Percentiles rank a stretch among this genome's conserved stretches.
phyloP scores from a whole-genome alignment of 495 filamentous ascomycete species.

The Daldinia caldariorum region DNA sequence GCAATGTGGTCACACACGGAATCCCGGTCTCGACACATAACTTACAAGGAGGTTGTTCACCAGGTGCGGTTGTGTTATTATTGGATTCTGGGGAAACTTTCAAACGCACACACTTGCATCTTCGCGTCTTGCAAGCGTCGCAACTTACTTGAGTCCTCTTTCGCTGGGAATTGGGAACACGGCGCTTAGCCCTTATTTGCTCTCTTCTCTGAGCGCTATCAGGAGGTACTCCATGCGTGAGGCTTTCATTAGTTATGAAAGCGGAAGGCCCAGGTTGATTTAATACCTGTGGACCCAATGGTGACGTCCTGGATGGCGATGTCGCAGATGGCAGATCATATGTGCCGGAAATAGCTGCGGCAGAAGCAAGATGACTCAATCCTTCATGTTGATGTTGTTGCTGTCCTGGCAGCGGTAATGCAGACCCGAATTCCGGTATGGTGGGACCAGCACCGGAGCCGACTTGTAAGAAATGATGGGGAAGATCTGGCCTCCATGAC shows the following conservation, averaged over 20 bases:
- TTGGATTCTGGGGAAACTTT: conserved; percentile 18
- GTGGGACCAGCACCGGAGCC: background rate
- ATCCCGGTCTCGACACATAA: conserved; percentile 54
- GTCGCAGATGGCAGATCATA: conserved; percentile 14
- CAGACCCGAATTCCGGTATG: background rate
- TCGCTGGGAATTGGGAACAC: conserved; percentile 50
- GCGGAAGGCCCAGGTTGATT: conserved; percentile 28
- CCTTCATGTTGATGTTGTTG: conserved; percentile 5
- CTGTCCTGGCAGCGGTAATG: background rate
- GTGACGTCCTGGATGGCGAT: conserved; percentile 2
- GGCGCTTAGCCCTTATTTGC: conserved; percentile 35
- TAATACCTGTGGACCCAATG: background rate
- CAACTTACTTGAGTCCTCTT: conserved; percentile 51
- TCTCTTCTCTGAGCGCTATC: conserved; percentile 26
- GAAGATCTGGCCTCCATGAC: conserved; percentile 30
- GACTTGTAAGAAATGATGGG: conserved; percentile 31
- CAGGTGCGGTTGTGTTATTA: conserved; percentile 36
- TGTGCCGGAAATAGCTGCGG: conserved; percentile 32
- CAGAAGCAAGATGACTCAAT: conserved; percentile 32
- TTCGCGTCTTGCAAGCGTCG: conserved; percentile 52
- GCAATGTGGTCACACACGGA: conserved; percentile 57
- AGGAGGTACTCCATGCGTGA: background rate
- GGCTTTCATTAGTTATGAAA: conserved; percentile 26
- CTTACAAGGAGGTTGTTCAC: conserved; percentile 45
- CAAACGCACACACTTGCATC: conserved; percentile 53